Evolutionary conservation across 2,329 filamentous ascomycete genomes (phyloP), one percentile per base, ranked within the genome.

Genomic region (Trichoderma semiorbis): DNA sequence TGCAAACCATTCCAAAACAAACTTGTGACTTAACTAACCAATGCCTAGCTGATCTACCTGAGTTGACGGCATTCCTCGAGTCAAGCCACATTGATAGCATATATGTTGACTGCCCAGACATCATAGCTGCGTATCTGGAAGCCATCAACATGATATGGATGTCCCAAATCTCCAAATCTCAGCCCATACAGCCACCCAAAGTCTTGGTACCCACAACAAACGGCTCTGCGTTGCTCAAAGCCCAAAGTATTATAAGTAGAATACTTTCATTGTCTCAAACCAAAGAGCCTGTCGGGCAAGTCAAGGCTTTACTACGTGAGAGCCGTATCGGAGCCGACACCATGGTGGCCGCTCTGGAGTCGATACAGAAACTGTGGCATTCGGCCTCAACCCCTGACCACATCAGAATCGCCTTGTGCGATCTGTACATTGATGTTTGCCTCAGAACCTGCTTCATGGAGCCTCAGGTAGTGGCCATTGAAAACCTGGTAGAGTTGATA

Each of bases 71-170:
- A 1, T 77, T 83, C 28, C 75, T 84, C 5, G 69, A 74, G 7
- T 71, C 77, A 32, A 76, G 72, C 24, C 77, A 77, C 65, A 72
- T 77, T 7, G 77, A 75, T 28, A 72, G 74, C 5, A 69, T 75
- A 6, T 78, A 74, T 11, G 60, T 75, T 3, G 63, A 76, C 70
- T 83, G 80, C 11, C 81, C 84, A 0, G 84, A 87, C 36, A 78
- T 86, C 7, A 76, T 81, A 10, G 83, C 85, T 0, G 82, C 84
- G 0, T 85, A 85, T 58, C 77, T 87, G 2, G 84, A 87, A 73
- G 81, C 85, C 1, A 75, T 83, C 26, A 87, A 86, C 73, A 76
- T 83, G 14, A 77, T 84, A 5, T 79, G 81, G 73, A 77, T 76
- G 32, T 76, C 82, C 28, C 76, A 79, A 64, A 75, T 66, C 43